Conservation (phyloP, 495 filamentous ascomycete genomes). For the Copromyces sp. region DNA sequence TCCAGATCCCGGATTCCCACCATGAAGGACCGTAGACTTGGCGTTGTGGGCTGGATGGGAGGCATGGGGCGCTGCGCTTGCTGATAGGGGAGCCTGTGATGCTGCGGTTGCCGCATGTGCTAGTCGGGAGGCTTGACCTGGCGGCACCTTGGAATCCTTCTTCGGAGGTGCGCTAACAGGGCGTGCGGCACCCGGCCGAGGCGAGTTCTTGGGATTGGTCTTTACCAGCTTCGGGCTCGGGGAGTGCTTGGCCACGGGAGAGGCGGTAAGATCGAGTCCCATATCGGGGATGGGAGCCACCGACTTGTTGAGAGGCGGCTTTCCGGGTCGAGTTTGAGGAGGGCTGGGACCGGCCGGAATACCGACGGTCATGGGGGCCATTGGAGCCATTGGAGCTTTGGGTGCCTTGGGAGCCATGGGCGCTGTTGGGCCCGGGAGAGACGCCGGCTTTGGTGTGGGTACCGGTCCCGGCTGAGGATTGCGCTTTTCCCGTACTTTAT, state of each 20-base stretch:
- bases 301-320: conserved; percentile 25
- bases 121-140: not conserved
- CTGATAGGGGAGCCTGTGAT: conserved; percentile 15
- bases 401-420: conserved; percentile 18
- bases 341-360: conserved; percentile 3
- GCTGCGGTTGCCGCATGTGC: conserved; percentile 15
- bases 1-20: not conserved
- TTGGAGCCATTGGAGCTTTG: not conserved
- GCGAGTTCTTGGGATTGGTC: conserved; percentile 12
- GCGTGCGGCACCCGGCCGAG: conserved; percentile 7
- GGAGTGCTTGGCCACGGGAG: conserved; percentile 9
- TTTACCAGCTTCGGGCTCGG: conserved; percentile 14
- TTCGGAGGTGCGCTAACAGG: conserved; percentile 13
- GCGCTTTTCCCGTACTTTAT: conserved; percentile 23
- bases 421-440: conserved; percentile 22
- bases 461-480: conserved; percentile 4
- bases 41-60: not conserved
- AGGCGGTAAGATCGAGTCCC: conserved; percentile 25
- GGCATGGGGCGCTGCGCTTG: conserved; percentile 3
- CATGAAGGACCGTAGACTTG: not conserved
- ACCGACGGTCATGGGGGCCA: not conserved
- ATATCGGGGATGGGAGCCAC: conserved; percentile 40
- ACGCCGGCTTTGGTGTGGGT: conserved; percentile 3
- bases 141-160: conserved; percentile 27
- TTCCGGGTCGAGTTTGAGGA: conserved; percentile 5